Base-by-base conservation (phyloP, 202 grass and related monocot genomes). In the Elaeis oleifera region DNA sequence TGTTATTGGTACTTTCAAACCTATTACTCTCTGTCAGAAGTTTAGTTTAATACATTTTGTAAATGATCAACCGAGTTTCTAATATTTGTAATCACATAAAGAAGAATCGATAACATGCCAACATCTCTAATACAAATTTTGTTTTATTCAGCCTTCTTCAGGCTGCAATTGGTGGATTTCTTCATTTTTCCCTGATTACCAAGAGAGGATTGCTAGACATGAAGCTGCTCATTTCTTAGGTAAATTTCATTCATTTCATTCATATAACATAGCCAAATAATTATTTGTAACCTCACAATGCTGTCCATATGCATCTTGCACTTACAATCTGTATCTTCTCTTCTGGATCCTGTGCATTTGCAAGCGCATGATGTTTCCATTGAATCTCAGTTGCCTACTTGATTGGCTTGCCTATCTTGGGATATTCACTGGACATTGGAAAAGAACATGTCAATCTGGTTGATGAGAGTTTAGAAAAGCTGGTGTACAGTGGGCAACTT, bases 391-490 rank as follows among this genome's bases (percentile, higher is more conserved):
- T 96, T 63, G 76, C 91, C 18, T 90, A 96, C 71, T 80, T 96
- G 61, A 85, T 88, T 19, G 91, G 91, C 29, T 71, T 96, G 22
- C 91, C 91, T 6, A 90, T 96, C 4, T 74, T 96, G 71, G 91
- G 91, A 61, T 96, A 96, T 71, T 90, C 91, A 27, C 68, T 96
- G 84, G 91, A 96, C 60, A 74, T 96, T 5, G 91, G 91, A 55
- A 96, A 90, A 77, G 91, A 96, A 54, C 84, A 96, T 81, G 91
- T 89, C 50, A 96, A 96, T 66, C 69, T 96, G 63, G 26, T 96
- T 18, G 91, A 96, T 31, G 87, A 85, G 25, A 65, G 70, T 14
- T 49, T 96, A 60, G 79, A 96, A 26, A 85, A 90, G 65, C 50
- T 96, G 29, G 83, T 96, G 69, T 96, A 96, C 58, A 96, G 91